These are phyloP conservation scores for Fusarium sp. DNA, from an alignment of 2,329 filamentous ascomycete species.

Conservation along the genomic window DNA sequence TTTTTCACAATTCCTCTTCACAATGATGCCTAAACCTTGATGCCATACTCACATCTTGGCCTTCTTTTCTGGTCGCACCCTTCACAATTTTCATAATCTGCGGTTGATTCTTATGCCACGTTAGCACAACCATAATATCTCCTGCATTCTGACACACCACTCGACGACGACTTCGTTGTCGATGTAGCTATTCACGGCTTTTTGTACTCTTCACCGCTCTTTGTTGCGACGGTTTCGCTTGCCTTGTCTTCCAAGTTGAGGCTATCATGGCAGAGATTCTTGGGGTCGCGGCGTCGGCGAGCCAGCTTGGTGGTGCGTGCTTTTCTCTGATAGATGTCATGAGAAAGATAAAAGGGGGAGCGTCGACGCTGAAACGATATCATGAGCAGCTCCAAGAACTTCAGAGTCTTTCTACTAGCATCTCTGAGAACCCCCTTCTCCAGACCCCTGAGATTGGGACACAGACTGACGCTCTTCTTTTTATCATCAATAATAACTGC, in stretches of 20 bases:
- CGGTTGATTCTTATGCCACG: slow-evolving; percentile 21
- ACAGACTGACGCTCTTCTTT: slow-evolving; percentile 23
- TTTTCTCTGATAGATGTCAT: slow-evolving; percentile 28
- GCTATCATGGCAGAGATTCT: slow-evolving; percentile 37
- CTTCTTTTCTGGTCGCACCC: not conserved
- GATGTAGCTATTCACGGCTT: not conserved
- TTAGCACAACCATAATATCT: slow-evolving; percentile 11
- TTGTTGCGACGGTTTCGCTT: not conserved
- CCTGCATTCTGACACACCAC: slow-evolving; percentile 22
- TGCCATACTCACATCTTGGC: not conserved
- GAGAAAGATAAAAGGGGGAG: slow-evolving; percentile 38
- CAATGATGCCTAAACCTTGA: not conserved
- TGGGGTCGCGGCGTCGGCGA: slow-evolving; percentile 33
- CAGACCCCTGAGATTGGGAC: slow-evolving; percentile 32
- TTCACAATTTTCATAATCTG: not conserved
- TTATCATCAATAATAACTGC: slow-evolving; percentile 15
- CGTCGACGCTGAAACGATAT: slow-evolving; percentile 20
- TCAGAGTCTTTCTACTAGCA: slow-evolving; percentile 21
- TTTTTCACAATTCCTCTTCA: not conserved
- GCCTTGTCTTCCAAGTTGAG: not conserved
- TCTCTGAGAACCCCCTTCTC: slow-evolving; percentile 34
- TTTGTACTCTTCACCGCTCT: slow-evolving; percentile 13
- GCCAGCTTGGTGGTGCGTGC: slow-evolving; percentile 22
- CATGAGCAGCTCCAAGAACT: slow-evolving; percentile 36
- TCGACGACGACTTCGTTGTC: not conserved